Conservation (phyloP, 306 rosid species). For the Citrullus amarus region DNA sequence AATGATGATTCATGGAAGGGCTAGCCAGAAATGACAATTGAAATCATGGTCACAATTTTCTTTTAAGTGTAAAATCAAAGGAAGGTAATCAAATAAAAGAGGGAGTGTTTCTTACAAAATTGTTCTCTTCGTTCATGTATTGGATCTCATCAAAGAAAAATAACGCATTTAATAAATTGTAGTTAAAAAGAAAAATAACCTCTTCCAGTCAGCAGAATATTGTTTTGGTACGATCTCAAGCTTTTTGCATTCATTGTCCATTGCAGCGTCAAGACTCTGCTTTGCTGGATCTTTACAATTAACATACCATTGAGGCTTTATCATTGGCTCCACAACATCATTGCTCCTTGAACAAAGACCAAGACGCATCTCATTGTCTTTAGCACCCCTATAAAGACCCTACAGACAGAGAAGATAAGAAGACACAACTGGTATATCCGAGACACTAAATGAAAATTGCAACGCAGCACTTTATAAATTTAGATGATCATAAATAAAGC, state of each 20-base stretch:
- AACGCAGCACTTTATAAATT: neutral
- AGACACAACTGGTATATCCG: neutral
- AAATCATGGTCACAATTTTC: neutral
- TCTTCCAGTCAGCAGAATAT: conserved; percentile 84
- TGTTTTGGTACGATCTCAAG: conserved; percentile 73
- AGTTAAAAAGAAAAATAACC: conserved; percentile 12
- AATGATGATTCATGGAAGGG: no score
- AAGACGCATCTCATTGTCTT: conserved; percentile 87
- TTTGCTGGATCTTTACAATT: conserved; percentile 54
- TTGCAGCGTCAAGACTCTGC: conserved; percentile 64
- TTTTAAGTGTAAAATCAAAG: neutral
- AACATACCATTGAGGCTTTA: conserved; percentile 94
- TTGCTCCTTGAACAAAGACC: conserved; percentile 85
- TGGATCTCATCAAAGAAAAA: no score
- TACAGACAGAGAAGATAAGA: conserved; percentile 16
- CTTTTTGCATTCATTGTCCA: conserved; percentile 45
- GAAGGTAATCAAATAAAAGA: neutral
- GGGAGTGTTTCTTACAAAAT: no score
- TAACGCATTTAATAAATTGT: no score
- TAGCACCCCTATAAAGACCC: conserved; percentile 82
- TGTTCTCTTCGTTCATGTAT: no score
- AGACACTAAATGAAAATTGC: neutral
- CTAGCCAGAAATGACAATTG: neutral
- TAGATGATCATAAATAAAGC: neutral
- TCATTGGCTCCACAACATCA: conserved; percentile 90